These are phyloP conservation scores for Panaeolus cyanescens DNA, from an alignment of 768 basidiomycete species.

Conservation along the genomic window DNA sequence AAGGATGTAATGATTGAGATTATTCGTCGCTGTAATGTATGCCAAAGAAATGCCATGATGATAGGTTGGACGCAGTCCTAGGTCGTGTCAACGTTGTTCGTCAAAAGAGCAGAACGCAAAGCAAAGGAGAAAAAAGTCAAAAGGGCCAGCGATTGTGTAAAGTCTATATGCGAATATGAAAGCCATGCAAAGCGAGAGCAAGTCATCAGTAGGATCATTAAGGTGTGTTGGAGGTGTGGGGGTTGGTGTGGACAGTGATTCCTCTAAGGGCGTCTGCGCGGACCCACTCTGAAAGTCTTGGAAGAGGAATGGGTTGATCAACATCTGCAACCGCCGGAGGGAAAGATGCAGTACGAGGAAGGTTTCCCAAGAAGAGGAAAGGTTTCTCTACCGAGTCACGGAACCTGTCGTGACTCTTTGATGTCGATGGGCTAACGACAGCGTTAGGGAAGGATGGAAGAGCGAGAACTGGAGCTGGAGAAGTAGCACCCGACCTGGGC, in stretches of 20 bases:
- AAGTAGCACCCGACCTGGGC: constrained; percentile 14
- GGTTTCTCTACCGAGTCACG: constrained; percentile 26
- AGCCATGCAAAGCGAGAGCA: background rate
- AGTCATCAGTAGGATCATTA: background rate
- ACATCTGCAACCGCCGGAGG: constrained; percentile 44
- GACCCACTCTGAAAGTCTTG: constrained; percentile 54
- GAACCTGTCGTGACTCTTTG: constrained; percentile 44
- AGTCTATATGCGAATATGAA: background rate
- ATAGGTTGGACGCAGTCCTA: background rate
- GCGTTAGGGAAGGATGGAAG: constrained; percentile 29
- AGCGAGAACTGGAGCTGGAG: constrained; percentile 15
- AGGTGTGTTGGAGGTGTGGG: constrained; percentile 7
- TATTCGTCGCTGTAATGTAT: constrained; percentile 2
- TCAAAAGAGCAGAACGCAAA: background rate
- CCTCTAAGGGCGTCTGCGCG: constrained; percentile 40
- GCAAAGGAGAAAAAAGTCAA: background rate
- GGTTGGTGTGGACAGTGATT: constrained; percentile 19
- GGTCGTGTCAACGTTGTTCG: constrained; percentile 1
- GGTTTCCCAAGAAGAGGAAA: constrained; percentile 24
- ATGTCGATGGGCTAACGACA: constrained; percentile 24
- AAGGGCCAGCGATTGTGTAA: background rate
- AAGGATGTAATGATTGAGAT: background rate
- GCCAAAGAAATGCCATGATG: constrained; percentile 5
- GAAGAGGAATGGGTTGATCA: constrained; percentile 58
- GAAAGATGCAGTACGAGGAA: constrained; percentile 35